phyloP scores from a whole-genome alignment of 2,329 filamentous ascomycete genomes.

The Fusarium sp. region DNA sequence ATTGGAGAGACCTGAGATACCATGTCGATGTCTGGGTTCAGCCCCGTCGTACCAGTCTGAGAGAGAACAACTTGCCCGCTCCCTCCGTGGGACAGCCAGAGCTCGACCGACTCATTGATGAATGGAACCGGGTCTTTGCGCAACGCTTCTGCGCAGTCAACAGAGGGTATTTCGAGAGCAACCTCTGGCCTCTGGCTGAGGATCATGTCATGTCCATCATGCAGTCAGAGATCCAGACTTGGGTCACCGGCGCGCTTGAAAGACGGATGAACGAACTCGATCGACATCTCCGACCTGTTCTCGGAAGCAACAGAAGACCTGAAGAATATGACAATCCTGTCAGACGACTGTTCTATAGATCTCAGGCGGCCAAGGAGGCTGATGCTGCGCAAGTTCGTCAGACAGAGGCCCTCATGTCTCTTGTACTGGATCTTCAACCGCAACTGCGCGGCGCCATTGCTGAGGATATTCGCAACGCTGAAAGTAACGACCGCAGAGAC shows the following conservation, averaged over 20 bases:
- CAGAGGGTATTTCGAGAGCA: constrained; percentile 1
- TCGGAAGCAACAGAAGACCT: not conserved
- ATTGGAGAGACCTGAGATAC: not conserved
- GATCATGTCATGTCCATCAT: not conserved
- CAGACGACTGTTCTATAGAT: not conserved
- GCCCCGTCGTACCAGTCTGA: not conserved
- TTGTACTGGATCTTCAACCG: constrained; percentile 24
- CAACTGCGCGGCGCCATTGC: not conserved
- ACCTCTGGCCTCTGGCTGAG: not conserved
- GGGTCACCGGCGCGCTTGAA: not conserved
- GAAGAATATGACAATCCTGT: constrained; percentile 4
- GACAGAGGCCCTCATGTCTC: constrained; percentile 26
- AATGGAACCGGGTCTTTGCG: constrained; percentile 31
- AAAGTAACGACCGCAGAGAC: not conserved
- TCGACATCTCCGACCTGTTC: not conserved
- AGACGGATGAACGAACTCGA: constrained; percentile 12
- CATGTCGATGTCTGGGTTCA: constrained; percentile 17
- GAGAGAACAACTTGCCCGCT: not conserved
- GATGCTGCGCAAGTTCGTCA: constrained; percentile 3
- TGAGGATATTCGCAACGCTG: not conserved
- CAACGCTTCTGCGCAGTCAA: constrained; percentile 15
- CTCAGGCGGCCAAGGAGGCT: not conserved
- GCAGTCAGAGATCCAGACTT: not conserved
- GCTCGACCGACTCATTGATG: constrained; percentile 22
- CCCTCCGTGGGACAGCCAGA: not conserved